Evolutionary conservation across 2,329 filamentous ascomycete species (phyloP), one percentile per base, ranked within the genome.

Genomic region (Beauveria sp.): DNA sequence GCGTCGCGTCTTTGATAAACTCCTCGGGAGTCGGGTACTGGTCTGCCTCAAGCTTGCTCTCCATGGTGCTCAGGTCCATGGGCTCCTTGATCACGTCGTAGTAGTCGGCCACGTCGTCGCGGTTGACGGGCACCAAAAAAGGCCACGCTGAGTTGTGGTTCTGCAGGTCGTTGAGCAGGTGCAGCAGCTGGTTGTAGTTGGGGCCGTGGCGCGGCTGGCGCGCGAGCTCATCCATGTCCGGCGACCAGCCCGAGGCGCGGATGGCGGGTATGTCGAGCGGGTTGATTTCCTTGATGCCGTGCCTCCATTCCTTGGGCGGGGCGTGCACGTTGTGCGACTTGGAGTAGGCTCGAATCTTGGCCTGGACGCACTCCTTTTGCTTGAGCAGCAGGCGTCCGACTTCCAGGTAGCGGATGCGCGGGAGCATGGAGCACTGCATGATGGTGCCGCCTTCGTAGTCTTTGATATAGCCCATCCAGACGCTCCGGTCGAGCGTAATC

Each of bases 391-490:
- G 96, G 65, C 93, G 88, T 3, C 91, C 90, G 70, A 88, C 86
- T 74, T 99, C 93, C 6, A 99, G 87, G 75, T 99, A 99, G 55
- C 95, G 89, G 60, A 98, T 91, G 65, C 89, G 90, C 8, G 93
- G 93, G 22, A 99, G 83, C 95, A 99, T 98, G 58, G 89, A 91
- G 71, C 95, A 99, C 77, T 99, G 95, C 95, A 99, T 99, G 64
- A 99, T 96, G 0, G 95, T 99, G 63, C 95, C 95, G 62, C 95
- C 95, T 76, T 99, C 95, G 74, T 99, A 99, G 73, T 99, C 95
- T 73, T 99, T 99, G 79, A 99, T 99, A 70, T 98, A 99, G 3
- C 95, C 95, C 95, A 98, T 98, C 95, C 95, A 99, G 3, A 91
- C 88, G 2, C 88, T 87, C 69, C 88, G 89, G 63, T 95, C 90